Base-by-base conservation (phyloP, 164 flowering plant species). In the Umbellularia californica region DNA sequence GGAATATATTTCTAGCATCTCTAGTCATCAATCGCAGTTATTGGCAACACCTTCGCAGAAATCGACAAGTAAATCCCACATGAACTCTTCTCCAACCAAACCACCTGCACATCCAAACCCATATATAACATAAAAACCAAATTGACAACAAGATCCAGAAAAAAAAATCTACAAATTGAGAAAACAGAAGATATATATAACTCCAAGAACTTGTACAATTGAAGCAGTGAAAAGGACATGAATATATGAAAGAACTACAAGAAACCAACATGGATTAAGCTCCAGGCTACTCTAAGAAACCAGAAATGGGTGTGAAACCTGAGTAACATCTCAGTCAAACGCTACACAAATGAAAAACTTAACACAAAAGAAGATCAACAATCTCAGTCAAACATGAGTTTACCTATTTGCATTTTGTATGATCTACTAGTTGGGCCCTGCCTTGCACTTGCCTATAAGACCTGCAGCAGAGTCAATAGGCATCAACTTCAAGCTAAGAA, bases 21-120 rank as follows among this genome's bases (percentile, higher is more conserved):
- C 63, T 97, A 83, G 76, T 95, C 99, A 82, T 93, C 97, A n/a
- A 93, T 93, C 35, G 96, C 97, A 0, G 96, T 95, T 62, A 95
- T 90, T 0, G 87, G 68, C 75, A 95, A 81, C 17, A 90, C 97
- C 77, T 82, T 90, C 1, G 94, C 79, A 27, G 97, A 85, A 30
- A 95, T 86, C n/a, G 88, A 84, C 83, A 93, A 74, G 77, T 94
- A 93, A 50, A 89, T 80, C 60, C 85, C 86, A 67, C 90, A 93
- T 2, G 87, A 85, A 28, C 72, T 78, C 85, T 87, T 93, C 70
- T 93, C 97, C 79, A 93, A 77, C 99, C 99, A 95, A 69, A 80
- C 88, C 74, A 70, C 88, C 99, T 93, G 78, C 58, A 80, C 74
- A 79, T 15, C 68, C 3, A 70, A 65, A 27, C 14, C 55, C 58